Base-by-base conservation (phyloP, 176 grass and related monocot species). In the Puya raimondii region DNA sequence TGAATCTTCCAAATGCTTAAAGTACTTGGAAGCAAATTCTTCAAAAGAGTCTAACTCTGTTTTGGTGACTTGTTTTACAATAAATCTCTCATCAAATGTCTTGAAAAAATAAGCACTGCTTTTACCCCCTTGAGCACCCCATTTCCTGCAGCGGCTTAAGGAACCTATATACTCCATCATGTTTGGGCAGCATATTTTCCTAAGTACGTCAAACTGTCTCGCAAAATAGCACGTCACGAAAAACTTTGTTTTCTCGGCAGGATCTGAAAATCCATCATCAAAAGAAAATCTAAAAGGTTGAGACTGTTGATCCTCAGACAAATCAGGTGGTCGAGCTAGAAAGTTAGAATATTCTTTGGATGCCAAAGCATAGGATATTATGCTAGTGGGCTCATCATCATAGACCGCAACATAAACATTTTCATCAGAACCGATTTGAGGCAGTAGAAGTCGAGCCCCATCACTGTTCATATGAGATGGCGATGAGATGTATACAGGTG, bases 41-140 rank as follows among this genome's bases (percentile, higher is more conserved):
- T 91, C 79, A 83, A 96, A 96, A 54, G 92, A 91, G 50, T 91
- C 92, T 53, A 96, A 78, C 76, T 96, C 92, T 2, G 88, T 96
- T 78, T 87, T 96, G 27, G 88, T 89, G 70, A 96, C 81, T 66
- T 96, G 88, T 74, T 96, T 96, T 54, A 96, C 86, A 65, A 96
- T 80, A 71, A 96, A 87, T 72, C 88, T 91, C 14, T 96, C 92
- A 74, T 96, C 92, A 73, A 85, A 78, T 67, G 92, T 89, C 85
- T 89, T 96, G 64, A 86, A 86, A 67, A 96, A 96, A 79, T 96
- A 96, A 69, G 89, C 92, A 69, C 91, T 96, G 74, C 92, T 96
- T 86, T 96, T 96, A 81, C 92, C 92, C 75, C 92, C 92, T 79
- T 92, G 74, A 2, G 92, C 88, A 59, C 76, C 89, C 88, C 88